Conservation (phyloP, 2,329 filamentous ascomycete species). For the Penicillium sp. region DNA sequence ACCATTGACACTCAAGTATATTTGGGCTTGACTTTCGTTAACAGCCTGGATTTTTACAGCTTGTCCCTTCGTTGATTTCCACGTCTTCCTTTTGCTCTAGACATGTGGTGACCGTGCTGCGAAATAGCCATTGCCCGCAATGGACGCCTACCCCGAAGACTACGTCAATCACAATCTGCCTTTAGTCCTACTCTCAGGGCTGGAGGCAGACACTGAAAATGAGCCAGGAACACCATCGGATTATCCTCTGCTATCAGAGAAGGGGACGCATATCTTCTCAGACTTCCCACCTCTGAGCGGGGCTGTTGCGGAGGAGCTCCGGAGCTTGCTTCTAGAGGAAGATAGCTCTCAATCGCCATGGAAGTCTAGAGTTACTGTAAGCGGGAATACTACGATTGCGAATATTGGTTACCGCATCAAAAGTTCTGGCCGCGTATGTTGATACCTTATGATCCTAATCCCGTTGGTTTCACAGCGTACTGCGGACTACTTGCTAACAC, state of each 20-base stretch:
- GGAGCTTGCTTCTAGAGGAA: constrained; percentile 62
- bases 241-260: constrained; percentile 53
- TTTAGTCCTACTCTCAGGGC: constrained; percentile 75
- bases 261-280: constrained; percentile 64
- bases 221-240: constrained; percentile 27
- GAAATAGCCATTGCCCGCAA: constrained; percentile 33
- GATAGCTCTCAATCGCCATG: constrained; percentile 66
- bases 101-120: constrained; percentile 34
- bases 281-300: constrained; percentile 66
- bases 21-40: not conserved
- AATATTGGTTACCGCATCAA: constrained; percentile 63
- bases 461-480: not conserved
- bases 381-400: constrained; percentile 45
- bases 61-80: not conserved
- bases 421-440: constrained; percentile 75
- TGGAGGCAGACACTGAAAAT: constrained; percentile 47
- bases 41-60: not conserved
- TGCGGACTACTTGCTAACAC: constrained; percentile 16
- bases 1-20: not conserved
- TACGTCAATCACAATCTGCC: constrained; percentile 87
- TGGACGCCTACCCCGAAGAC: constrained; percentile 53
- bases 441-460: not conserved
- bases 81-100: constrained; percentile 6
- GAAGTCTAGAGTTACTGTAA: constrained; percentile 55
- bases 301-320: constrained; percentile 62